phyloP scores from a whole-genome alignment of 176 grass and related monocot genomes.

The Aegilops sharonensis region DNA sequence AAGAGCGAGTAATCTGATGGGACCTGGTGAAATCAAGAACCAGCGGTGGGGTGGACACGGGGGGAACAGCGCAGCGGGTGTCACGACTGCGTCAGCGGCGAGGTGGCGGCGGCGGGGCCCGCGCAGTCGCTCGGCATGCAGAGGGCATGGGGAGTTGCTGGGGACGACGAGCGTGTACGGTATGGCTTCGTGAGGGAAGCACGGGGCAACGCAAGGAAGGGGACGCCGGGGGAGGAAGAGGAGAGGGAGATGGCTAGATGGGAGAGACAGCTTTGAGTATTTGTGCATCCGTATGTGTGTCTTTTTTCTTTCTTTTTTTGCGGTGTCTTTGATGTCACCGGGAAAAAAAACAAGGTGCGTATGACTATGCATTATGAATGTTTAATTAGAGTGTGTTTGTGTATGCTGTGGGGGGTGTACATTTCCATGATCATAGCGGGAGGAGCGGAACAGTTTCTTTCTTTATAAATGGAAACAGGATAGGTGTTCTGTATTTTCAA shows the following conservation, averaged over 20 bases:
- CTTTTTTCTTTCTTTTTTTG: too few species aligned
- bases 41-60: not conserved
- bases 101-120: not conserved
- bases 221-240: not conserved
- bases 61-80: not conserved
- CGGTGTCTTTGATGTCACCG: too few species aligned
- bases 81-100: conserved; percentile 11
- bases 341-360: too few species aligned
- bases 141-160: not conserved
- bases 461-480: too few species aligned
- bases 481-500: too few species aligned
- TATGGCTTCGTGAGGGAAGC: not conserved
- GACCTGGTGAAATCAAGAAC: conserved; percentile 31
- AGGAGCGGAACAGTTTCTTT: not conserved
- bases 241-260: not conserved
- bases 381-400: too few species aligned
- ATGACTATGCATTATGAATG: too few species aligned
- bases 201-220: not conserved
- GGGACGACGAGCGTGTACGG: not conserved
- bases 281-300: not conserved
- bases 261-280: not conserved
- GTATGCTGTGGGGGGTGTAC: too few species aligned
- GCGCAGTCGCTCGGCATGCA: not conserved
- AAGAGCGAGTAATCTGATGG: not conserved
- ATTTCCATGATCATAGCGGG: not conserved